Conservation (phyloP, 495 filamentous ascomycete species). For the Podospora pseudoanserina region DNA sequence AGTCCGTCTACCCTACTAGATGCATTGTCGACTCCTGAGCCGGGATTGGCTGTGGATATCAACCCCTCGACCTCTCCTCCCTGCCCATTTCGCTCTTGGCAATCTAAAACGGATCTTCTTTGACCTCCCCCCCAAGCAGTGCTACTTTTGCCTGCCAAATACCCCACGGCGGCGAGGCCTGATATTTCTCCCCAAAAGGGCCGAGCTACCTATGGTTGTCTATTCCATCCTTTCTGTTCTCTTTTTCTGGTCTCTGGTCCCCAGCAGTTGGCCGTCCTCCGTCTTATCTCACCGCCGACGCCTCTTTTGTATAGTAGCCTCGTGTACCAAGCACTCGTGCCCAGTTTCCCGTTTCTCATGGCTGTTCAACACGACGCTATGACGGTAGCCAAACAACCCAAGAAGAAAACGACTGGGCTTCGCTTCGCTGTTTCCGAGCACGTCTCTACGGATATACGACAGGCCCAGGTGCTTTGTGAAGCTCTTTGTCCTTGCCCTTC, state of each 20-base stretch:
- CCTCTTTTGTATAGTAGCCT: not conserved
- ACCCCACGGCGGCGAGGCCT: not conserved
- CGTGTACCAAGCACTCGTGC: constrained; percentile 3
- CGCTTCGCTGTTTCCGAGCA: not conserved
- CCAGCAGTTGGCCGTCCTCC: not conserved
- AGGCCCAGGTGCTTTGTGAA: not conserved
- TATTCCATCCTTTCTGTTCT: not conserved
- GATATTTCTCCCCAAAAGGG: not conserved
- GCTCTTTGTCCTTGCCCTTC: not conserved
- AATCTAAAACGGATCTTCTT: constrained; percentile 16
- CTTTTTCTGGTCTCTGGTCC: not conserved
- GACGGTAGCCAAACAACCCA: not conserved
- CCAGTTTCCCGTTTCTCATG: constrained; percentile 3
- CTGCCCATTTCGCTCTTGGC: constrained; percentile 14
- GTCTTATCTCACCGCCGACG: not conserved
- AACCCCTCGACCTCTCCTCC: constrained; percentile 12
- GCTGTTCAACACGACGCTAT: constrained; percentile 1
- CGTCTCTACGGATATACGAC: not conserved
- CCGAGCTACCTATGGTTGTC: not conserved
- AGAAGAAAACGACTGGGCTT: not conserved
- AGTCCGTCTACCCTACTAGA: not conserved
- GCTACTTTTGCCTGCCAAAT: constrained; percentile 3
- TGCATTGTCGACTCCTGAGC: not conserved
- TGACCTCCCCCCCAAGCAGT: not conserved
- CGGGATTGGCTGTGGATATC: constrained; percentile 17